Conservation (phyloP, 2,329 filamentous ascomycete genomes). For the Scedosporium boydii region DNA sequence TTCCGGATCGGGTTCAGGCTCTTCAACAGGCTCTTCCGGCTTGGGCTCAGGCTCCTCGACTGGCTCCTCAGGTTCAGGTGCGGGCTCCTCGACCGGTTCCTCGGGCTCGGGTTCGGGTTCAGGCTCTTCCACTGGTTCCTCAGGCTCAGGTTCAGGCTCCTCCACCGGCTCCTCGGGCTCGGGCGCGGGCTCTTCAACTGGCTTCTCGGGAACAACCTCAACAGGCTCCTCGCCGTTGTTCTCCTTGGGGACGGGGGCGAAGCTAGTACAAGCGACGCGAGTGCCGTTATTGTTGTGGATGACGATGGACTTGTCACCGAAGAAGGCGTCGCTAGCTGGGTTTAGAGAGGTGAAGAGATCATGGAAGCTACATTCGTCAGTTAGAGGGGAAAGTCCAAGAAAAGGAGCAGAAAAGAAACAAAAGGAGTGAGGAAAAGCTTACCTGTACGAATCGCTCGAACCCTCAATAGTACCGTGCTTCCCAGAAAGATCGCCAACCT, state of each 20-base stretch:
- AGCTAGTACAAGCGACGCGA: slow-evolving; percentile 32
- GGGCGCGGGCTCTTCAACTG: neutral
- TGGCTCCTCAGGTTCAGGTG: neutral
- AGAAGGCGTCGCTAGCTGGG: slow-evolving; percentile 27
- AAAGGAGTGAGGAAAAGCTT: neutral
- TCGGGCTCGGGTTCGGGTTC: neutral
- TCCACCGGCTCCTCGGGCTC: neutral
- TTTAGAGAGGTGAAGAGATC: slow-evolving; percentile 33
- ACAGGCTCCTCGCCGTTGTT: neutral
- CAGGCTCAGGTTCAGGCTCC: neutral
- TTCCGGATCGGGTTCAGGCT: neutral
- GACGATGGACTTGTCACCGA: slow-evolving; percentile 34
- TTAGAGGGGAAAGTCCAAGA: neutral
- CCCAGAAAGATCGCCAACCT: slow-evolving; percentile 51
- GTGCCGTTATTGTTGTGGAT: slow-evolving; percentile 30
- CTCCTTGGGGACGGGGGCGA: slow-evolving; percentile 14
- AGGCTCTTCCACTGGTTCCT: neutral
- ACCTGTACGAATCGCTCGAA: slow-evolving; percentile 17
- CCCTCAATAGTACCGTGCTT: slow-evolving; percentile 41
- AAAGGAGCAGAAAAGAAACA: neutral
- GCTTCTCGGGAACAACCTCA: neutral
- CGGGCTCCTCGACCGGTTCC: neutral
- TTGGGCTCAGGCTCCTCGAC: neutral
- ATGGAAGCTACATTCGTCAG: slow-evolving; percentile 20
- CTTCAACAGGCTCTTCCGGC: neutral